Base-by-base conservation (phyloP, 2,329 filamentous ascomycete genomes). In the Alternaria longipes region DNA sequence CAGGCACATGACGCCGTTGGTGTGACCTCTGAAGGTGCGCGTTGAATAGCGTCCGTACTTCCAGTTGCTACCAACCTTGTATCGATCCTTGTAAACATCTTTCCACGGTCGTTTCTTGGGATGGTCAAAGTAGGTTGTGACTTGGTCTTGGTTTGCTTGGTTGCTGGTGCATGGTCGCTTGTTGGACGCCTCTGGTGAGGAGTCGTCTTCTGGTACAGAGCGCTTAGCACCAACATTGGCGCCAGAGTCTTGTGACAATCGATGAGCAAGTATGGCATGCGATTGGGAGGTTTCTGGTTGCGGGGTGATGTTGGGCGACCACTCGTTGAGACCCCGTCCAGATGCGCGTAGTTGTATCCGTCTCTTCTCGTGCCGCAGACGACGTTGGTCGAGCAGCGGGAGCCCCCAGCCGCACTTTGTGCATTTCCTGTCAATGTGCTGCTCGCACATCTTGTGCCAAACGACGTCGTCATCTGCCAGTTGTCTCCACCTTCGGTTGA, bases 361-460 rank as follows among this genome's bases (percentile, higher is more conserved):
- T 64, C 91, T 89, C 79, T 93, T 97, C 79, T 94, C 93, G 64
- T 92, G 93, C 67, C 92, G 88, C 65, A 99, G 81, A 71, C 92
- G 87, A 80, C 97, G 97, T 70, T 93, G 87, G 74, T 99, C 95
- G 52, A 99, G 82, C 58, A 97, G 81, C 16, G 95, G 95, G 62
- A 99, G 80, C 3, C 95, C 95, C 93, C 94, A 98, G 24, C 95
- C 94, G 75, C 95, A 99, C 76, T 95, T 97, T 61, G 89, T 94
- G 78, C 94, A 97, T 76, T 97, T 97, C 62, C 93, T 85, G 76
- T 96, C 92, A 70, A 97, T 96, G 78, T 97, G 94, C 76, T 98
- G 94, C 79, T 97, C 93, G 76, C 95, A 99, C 94, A 98, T 97
- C 66, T 90, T 91, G 75, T 97, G 92, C 95, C 95, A 99, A 4